Evolutionary conservation across 441 rosid species (phyloP), one percentile per base, ranked within the genome.

Genomic region (Populus trichocarpa): DNA sequence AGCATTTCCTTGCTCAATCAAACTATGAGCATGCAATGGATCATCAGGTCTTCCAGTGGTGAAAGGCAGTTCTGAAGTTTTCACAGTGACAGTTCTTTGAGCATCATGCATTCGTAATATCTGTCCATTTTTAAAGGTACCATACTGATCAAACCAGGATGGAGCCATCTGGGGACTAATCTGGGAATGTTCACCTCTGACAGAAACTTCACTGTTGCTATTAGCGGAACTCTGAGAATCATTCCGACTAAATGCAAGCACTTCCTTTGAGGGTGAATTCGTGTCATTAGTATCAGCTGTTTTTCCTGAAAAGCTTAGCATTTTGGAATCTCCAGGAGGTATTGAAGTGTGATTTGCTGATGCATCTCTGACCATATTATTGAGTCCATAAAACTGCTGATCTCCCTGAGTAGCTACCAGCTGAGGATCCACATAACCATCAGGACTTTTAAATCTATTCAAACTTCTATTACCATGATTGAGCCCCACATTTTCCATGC

Each of bases 111-210:
- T 40, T 22, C 87, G 87, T 75, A 82, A 84, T 81, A 85, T 86
- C 82, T 89, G 85, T 83, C 92, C 94, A 75, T 90, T 90, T 86
- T 80, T 91, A 77, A 87, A 85, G 22, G 89, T 81, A 70, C 96
- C 94, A 83, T 83, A 87, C 81, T 84, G 92, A 85, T 83, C 89
- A 78, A 89, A 91, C 97, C 97, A 91, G 70, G 97, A 86, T 66
- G 97, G 91, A 33, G 91, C 94, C 89, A 88, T 88, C 83, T 85
- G 95, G 73, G 89, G 89, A 86, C 90, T 91, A 78, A 89, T 81
- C 76, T 89, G 90, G 70, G 88, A 80, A 78, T 83, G 83, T 71
- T 87, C 90, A 68, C 83, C 79, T 84, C 80, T 86, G 70, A 73
- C 81, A 68, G 80, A 75, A 82, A 81, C 83, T 72, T 78, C 61